phyloP scores from a whole-genome alignment of 345 rosid genomes.

The Syzygium aqueum region DNA sequence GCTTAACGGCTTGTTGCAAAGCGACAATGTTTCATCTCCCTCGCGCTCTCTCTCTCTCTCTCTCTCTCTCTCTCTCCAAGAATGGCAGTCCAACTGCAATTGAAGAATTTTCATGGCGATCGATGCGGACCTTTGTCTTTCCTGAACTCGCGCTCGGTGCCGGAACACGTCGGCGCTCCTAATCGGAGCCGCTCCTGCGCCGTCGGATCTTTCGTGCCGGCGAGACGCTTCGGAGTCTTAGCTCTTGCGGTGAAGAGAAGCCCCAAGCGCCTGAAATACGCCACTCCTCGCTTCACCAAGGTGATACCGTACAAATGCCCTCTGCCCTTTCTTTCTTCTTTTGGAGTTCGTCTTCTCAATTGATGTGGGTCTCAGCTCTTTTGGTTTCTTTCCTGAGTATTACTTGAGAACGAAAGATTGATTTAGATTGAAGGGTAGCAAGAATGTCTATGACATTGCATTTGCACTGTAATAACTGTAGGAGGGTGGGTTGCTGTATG shows the following conservation, averaged over 20 bases:
- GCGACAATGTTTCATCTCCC: background rate
- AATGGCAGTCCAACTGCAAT: background rate
- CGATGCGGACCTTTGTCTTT: background rate
- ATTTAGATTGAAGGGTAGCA: background rate
- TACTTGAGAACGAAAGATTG: background rate
- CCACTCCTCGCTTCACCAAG: conserved; percentile 67
- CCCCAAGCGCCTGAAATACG: conserved; percentile 93
- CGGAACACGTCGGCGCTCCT: background rate
- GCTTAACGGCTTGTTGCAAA: background rate
- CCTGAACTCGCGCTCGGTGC: background rate
- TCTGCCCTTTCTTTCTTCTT: background rate
- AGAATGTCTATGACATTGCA: background rate
- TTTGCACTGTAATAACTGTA: conserved; percentile 2
- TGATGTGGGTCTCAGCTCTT: background rate
- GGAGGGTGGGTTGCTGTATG: conserved; percentile 58
- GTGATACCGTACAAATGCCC: conserved; percentile 11
- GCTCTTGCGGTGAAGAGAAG: conserved; percentile 63
- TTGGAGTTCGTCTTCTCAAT: background rate
- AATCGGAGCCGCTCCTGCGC: background rate
- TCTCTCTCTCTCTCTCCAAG: too few relatives aligned
- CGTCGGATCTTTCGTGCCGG: background rate
- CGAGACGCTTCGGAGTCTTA: conserved; percentile 2
- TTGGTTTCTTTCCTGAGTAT: background rate
- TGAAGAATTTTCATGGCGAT: background rate
- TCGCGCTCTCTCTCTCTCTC: background rate